Base-by-base conservation (phyloP, 495 filamentous ascomycete species). In the Monascus purpureus region DNA sequence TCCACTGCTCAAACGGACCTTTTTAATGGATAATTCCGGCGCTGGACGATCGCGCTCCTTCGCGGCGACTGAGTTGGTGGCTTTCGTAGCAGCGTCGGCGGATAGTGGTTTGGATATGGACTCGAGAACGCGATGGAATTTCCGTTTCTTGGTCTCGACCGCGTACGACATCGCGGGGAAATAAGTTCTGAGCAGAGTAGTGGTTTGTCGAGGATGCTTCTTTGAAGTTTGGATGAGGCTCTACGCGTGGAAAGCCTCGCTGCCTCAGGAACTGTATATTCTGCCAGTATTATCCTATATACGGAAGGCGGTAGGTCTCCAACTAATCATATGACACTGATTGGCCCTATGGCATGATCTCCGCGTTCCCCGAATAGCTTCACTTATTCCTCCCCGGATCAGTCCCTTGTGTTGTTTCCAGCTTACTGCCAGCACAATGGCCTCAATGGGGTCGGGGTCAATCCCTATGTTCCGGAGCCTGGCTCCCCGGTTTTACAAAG, bases 61-160 rank as follows among this genome's bases (percentile, higher is more conserved):
- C 12, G 49, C 28, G 13, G 44, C 33, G 13, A 41, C 24, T 16
- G 43, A 32, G 25, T 51, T 54, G 26, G 50, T 30, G 22, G 41
- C 39, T 32, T 49, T 53, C 14, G 40, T 35, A 4, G 38, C 25
- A 31, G 38, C 38, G 2, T 45, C 40, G 19, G 41, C 17, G 8
- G 47, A 38, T 6, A 43, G 13, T 33, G 46, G 42, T 44, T 55
- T 44, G 45, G 65, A 55, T 22, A 69, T 59, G 11, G 58, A 61
- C 33, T 79, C 74, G 2, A 80, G 53, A 6, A 68, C 58, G n/a
- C 58, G 58, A 30, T 70, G 57, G 24, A 70, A 70, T 34, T 72
- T 71, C 16, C 67, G 59, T 44, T 71, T 71, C 31, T 68, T 71
- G 6, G 65, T 66, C 32, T 66, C 61, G 7, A 65, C 45, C 2